A percentile compares a stretch with the other conserved stretches of the same genome.
These are phyloP conservation scores for Phallus indusiatus DNA, from an alignment of 768 basidiomycete species.

Conservation along the genomic window DNA sequence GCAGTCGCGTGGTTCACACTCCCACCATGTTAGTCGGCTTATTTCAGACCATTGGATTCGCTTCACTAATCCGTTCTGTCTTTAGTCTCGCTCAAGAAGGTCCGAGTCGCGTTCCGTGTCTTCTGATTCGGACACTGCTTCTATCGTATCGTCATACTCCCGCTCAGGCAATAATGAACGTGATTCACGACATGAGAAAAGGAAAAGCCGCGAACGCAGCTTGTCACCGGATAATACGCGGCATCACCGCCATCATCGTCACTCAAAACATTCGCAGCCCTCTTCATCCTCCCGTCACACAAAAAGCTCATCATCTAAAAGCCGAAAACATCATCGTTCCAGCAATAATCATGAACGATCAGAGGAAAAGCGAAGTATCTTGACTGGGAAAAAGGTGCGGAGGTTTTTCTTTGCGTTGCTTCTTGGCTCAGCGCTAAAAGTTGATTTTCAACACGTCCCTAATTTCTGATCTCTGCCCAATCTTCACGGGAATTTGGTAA, in stretches of 20 bases:
- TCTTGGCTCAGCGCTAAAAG: constrained; percentile 2
- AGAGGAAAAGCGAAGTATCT: constrained; percentile 38
- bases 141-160: background rate
- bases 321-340: constrained; percentile 16
- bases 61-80: no score
- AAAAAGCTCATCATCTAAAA: constrained; percentile 12
- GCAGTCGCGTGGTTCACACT: background rate
- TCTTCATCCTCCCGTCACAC: background rate
- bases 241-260: background rate
- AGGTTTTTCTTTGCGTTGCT: background rate
- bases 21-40: background rate
- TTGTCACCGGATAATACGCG: background rate
- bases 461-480: background rate
- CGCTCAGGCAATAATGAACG: background rate
- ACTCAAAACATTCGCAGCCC: constrained; percentile 3
- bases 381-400: constrained; percentile 54
- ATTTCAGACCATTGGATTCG: no score
- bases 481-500: background rate
- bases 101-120: background rate
- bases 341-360: constrained; percentile 13
- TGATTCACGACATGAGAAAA: background rate
- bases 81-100: background rate
- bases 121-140: background rate
- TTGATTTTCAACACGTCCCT: background rate
- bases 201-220: background rate